Evolutionary conservation across 441 rosid genomes (phyloP).

Genomic region (Pelargonium myrrhifolium): DNA sequence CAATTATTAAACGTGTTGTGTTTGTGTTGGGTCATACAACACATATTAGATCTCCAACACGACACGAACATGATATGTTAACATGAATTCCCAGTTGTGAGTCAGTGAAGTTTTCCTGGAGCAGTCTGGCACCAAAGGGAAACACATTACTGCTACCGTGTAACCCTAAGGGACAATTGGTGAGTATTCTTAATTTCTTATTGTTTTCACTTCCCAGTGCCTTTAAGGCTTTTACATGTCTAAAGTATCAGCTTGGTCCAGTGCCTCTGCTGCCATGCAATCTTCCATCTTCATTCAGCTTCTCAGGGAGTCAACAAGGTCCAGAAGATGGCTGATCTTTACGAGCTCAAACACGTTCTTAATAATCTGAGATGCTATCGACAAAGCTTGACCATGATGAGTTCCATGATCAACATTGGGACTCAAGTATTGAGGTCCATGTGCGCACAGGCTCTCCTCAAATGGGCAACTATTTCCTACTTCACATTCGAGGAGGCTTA

Average conservation of each 20-base stretch:
- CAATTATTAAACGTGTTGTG: too few species aligned
- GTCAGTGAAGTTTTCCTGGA: background rate
- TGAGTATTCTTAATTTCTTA: too few species aligned
- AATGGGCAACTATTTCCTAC: background rate
- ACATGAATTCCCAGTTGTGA: too few species aligned
- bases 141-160: background rate
- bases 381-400: background rate
- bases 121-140: background rate
- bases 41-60: too few species aligned
- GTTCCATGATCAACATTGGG: background rate
- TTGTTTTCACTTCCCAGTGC: too few species aligned
- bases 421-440: background rate
- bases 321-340: background rate
- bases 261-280: background rate
- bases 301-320: background rate
- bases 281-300: background rate
- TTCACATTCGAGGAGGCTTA: background rate
- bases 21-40: too few species aligned
- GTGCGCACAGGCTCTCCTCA: background rate
- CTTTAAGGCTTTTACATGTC: too few species aligned
- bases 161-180: background rate
- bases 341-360: background rate
- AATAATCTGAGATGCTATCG: background rate
- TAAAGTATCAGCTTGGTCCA: too few species aligned
- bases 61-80: too few species aligned